phyloP scores from a whole-genome alignment of 352 stramenopile genomes.

The Phytopythium delawarense region DNA sequence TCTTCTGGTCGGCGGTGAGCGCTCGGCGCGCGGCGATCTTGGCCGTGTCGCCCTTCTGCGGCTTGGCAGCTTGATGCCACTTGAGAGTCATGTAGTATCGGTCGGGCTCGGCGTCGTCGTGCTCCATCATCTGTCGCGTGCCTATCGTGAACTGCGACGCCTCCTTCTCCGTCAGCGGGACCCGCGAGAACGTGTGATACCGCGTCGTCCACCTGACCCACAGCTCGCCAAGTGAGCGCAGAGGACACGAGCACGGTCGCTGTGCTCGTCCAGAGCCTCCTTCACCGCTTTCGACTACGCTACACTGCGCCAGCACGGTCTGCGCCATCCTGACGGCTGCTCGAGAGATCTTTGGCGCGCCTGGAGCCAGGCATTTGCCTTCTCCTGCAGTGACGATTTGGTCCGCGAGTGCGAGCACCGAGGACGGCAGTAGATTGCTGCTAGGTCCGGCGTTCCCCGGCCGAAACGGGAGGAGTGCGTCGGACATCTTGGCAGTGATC shows the following conservation, averaged over 20 bases:
- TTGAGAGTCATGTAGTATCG: conserved; percentile 82
- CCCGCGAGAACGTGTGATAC: conserved; percentile 72
- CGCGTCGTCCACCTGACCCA: conserved; percentile 81
- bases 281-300: conserved; percentile 51
- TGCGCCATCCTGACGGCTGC: conserved; percentile 58
- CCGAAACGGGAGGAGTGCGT: conserved; percentile 47
- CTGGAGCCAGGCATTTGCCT: conserved; percentile 27
- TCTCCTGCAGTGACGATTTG: conserved; percentile 47
- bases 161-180: conserved; percentile 48
- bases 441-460: conserved; percentile 6
- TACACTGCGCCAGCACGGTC: conserved; percentile 65
- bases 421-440: neutral
- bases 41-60: conserved; percentile 78
- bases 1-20: conserved; percentile 72
- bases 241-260: conserved; percentile 63
- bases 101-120: conserved; percentile 31
- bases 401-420: conserved; percentile 43
- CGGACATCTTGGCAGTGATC: conserved; percentile 66
- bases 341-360: conserved; percentile 22
- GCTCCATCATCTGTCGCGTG: conserved; percentile 84
- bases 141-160: conserved; percentile 63
- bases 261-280: conserved; percentile 46
- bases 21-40: conserved; percentile 70
- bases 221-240: conserved; percentile 72
- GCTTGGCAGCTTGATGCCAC: conserved; percentile 78